Conservation (phyloP, 2,329 filamentous ascomycete genomes). For the Sclerotinia nivalis region DNA sequence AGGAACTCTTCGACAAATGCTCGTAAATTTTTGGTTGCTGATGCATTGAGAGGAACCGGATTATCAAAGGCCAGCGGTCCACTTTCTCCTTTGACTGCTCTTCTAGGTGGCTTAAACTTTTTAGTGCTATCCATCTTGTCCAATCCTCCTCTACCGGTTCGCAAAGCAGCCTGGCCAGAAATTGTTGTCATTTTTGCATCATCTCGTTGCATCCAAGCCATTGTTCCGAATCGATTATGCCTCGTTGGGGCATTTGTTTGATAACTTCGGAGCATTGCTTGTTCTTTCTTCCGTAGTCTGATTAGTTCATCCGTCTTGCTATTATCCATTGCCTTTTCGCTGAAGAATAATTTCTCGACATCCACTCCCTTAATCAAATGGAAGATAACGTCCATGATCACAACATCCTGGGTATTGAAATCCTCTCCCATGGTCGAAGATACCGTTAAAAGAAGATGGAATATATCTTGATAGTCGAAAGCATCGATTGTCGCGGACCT, state of each 20-base stretch:
- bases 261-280: constrained; percentile 75
- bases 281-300: constrained; percentile 76
- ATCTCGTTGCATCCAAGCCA: constrained; percentile 92
- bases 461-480: constrained; percentile 87
- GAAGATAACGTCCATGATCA: constrained; percentile 90
- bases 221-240: constrained; percentile 93
- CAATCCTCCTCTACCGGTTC: constrained; percentile 69
- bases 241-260: constrained; percentile 78
- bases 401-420: constrained; percentile 83
- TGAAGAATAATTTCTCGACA: constrained; percentile 80
- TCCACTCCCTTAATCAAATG: constrained; percentile 90
- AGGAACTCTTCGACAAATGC: constrained; percentile 90
- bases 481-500: constrained; percentile 85
- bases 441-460: constrained; percentile 80
- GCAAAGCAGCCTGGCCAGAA: constrained; percentile 83
- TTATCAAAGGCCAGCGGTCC: constrained; percentile 75
- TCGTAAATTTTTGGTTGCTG: constrained; percentile 75
- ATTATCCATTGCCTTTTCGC: constrained; percentile 68
- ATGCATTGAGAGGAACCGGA: constrained; percentile 66
- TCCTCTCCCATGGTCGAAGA: constrained; percentile 93
- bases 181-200: constrained; percentile 82
- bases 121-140: constrained; percentile 90
- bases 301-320: constrained; percentile 73
- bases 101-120: constrained; percentile 80
- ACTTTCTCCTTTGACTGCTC: constrained; percentile 60